Evolutionary conservation across 2,329 filamentous ascomycete species (phyloP).

Genomic region (Elsinoe ampelina): DNA sequence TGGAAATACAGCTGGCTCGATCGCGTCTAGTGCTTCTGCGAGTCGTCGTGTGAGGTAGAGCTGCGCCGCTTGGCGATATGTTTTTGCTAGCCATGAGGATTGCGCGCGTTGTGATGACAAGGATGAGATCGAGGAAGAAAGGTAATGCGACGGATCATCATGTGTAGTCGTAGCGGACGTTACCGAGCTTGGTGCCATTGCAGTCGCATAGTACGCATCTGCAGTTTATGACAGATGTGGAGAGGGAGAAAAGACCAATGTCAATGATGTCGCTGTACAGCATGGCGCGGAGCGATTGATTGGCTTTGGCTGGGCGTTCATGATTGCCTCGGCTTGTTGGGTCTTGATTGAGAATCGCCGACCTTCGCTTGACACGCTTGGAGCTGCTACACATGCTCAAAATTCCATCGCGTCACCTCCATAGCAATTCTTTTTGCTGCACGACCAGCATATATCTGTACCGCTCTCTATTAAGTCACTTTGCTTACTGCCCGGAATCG

Average conservation of each 20-base stretch:
- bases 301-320: not conserved
- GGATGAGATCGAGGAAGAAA: conserved; percentile 61
- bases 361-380: not conserved
- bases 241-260: not conserved
- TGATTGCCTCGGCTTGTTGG: not conserved
- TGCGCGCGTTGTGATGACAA: conserved; percentile 57
- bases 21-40: conserved; percentile 76
- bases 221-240: not conserved
- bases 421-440: too few relatives aligned
- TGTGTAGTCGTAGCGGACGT: conserved; percentile 35
- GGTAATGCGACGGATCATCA: conserved; percentile 45
- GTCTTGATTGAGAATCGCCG: not conserved
- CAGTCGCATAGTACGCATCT: conserved; percentile 10
- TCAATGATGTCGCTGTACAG: conserved; percentile 11
- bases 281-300: not conserved
- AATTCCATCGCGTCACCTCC: not conserved
- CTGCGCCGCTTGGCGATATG: conserved; percentile 87
- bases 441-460: too few relatives aligned
- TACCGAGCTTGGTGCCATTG: conserved; percentile 24
- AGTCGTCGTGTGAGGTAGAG: conserved; percentile 90
- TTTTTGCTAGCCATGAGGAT: conserved; percentile 71
- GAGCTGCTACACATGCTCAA: not conserved
- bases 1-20: conserved; percentile 70
- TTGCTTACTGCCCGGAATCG: too few relatives aligned
- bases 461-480: too few relatives aligned